phyloP scores from a whole-genome alignment of 2,329 filamentous ascomycete species.

The Verticillium dahliae region DNA sequence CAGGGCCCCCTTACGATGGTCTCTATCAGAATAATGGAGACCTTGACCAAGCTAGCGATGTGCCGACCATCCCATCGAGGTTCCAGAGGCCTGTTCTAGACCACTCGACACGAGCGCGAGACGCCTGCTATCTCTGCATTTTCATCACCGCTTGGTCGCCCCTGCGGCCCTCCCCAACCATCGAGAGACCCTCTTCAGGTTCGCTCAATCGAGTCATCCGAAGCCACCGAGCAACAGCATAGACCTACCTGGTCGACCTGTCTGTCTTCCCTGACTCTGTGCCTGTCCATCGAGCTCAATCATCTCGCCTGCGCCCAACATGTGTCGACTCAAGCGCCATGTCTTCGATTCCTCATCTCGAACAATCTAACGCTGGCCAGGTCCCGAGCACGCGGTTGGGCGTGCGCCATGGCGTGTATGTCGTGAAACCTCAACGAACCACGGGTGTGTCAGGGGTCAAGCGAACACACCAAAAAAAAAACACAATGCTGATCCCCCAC shows the following conservation, averaged over 20 bases:
- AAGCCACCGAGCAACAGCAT: neutral
- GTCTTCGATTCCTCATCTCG: neutral
- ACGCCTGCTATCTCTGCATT: neutral
- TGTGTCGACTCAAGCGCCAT: neutral
- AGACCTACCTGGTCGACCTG: neutral
- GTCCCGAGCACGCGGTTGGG: neutral
- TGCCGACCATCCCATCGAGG: neutral
- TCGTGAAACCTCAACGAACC: neutral
- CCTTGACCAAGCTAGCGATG: neutral
- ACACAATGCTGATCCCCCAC: neutral
- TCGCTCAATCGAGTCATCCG: neutral
- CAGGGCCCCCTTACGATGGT: neutral
- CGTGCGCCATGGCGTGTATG: neutral
- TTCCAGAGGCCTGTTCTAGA: neutral
- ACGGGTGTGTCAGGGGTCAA: neutral
- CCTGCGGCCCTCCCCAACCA: neutral
- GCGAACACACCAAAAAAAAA: neutral
- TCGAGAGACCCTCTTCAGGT: neutral
- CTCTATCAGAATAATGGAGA: neutral
- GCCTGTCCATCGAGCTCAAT: neutral
- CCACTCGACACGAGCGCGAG: neutral
- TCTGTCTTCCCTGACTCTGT: neutral
- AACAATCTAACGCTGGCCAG: neutral
- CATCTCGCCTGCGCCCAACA: neutral
- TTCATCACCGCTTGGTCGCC: neutral